phyloP scores from a whole-genome alignment of 208 protist species.

The Trypanosoma melophagium region DNA sequence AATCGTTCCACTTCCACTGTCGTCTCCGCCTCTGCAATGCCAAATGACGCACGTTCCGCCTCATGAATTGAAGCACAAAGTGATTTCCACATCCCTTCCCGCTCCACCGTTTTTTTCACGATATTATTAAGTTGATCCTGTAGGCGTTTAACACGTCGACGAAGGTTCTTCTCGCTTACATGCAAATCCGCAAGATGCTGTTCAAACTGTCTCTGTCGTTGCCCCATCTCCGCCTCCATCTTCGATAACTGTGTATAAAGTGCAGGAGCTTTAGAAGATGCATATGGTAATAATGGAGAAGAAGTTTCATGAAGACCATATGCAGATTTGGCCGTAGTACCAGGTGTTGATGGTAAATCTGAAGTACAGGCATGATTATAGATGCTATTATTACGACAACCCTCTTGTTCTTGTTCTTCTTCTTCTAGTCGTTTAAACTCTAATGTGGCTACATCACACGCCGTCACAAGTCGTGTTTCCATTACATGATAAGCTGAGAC shows the following conservation, averaged over 20 bases:
- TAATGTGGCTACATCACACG: slow-evolving; percentile 36
- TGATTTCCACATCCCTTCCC: slow-evolving; percentile 58
- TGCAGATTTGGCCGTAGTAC: slow-evolving; percentile 17
- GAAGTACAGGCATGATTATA: neutral
- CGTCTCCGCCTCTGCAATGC: slow-evolving; percentile 37
- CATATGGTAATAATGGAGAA: neutral
- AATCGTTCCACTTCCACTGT: slow-evolving; percentile 35
- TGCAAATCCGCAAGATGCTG: slow-evolving; percentile 39
- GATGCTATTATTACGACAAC: neutral
- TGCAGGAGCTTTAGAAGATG: neutral
- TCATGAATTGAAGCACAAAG: slow-evolving; percentile 60
- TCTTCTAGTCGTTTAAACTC: slow-evolving; percentile 1
- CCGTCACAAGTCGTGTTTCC: slow-evolving; percentile 60
- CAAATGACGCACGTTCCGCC: slow-evolving; percentile 58
- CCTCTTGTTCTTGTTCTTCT: neutral
- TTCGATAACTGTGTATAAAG: neutral
- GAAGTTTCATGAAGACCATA: neutral
- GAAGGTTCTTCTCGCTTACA: slow-evolving; percentile 42
- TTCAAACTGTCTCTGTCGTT: slow-evolving; percentile 24
- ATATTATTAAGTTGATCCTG: slow-evolving; percentile 16
- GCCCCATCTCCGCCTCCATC: slow-evolving; percentile 4
- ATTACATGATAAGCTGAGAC: slow-evolving; percentile 67
- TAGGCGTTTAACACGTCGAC: slow-evolving; percentile 12
- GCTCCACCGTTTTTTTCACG: slow-evolving; percentile 27
- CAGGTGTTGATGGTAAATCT: slow-evolving; percentile 14